Evolutionary conservation across 176 grass and related monocot genomes (phyloP).

Genomic region (Tuctoria greenei): DNA sequence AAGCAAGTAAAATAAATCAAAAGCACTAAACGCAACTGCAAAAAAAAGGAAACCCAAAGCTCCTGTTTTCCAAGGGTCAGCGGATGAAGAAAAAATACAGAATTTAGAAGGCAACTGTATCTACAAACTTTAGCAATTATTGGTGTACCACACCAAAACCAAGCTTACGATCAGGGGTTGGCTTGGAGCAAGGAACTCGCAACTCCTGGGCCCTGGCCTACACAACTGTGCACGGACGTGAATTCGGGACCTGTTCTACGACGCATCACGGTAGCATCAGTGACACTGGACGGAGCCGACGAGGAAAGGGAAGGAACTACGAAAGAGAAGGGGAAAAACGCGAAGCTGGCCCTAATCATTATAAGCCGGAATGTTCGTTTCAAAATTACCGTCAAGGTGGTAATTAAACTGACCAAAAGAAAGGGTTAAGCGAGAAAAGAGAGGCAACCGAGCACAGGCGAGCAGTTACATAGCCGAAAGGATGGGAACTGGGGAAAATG

Average conservation of each 20-base stretch:
- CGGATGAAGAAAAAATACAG: background rate
- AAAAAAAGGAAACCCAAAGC: background rate
- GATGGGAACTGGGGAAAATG: slow-evolving; percentile 7
- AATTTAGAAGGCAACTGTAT: background rate
- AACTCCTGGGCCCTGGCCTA: background rate
- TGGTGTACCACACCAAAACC: background rate
- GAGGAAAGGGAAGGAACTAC: background rate
- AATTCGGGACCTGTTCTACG: slow-evolving; percentile 12
- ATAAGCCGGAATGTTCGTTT: background rate
- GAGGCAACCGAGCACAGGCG: slow-evolving; percentile 2
- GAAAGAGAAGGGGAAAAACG: background rate
- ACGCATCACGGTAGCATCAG: background rate
- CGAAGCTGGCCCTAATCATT: slow-evolving; percentile 7
- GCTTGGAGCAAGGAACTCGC: background rate
- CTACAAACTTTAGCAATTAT: slow-evolving; percentile 2
- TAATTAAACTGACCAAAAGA: slow-evolving; percentile 23
- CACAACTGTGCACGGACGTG: background rate
- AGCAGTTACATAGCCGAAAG: slow-evolving; percentile 32
- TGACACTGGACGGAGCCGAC: background rate
- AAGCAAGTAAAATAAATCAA: background rate
- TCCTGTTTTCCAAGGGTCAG: background rate
- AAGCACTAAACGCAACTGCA: background rate
- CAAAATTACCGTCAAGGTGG: slow-evolving; percentile 22
- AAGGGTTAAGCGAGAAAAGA: slow-evolving; percentile 14
- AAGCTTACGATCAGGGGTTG: background rate